Base-by-base conservation (phyloP, 2,329 filamentous ascomycete genomes). In the Alternaria triticina region DNA sequence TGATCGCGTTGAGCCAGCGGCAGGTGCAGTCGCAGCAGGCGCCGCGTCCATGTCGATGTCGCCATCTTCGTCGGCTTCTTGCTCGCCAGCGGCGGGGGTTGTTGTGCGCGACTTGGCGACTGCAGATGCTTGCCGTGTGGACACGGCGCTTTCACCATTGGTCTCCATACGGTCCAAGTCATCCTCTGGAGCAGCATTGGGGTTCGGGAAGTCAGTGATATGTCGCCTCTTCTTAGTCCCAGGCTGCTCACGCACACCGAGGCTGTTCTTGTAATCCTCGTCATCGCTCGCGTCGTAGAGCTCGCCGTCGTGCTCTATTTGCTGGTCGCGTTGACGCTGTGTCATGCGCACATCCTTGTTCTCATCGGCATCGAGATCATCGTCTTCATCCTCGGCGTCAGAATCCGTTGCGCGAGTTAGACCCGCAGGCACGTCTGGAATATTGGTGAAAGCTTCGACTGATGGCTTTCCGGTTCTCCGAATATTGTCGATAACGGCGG, bases 311-410 rank as follows among this genome's bases (percentile, higher is more conserved):
- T 92, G 88, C 57, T 89, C 87, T 25, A 93, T 86, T 52, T 87
- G 89, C 79, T 94, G 90, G 67, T 98, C 95, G 85, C 92, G 94
- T 67, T 90, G 88, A 36, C 92, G 90, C 78, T 96, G 88, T 0
- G 93, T 96, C 80, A 90, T 89, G 25, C 95, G 90, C 59, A 87
- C 87, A 75, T 98, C 95, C 71, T 92, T 91, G 77, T 96, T 94
- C 70, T 92, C 88, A 68, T 97, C 94, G 57, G 93, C 92, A 67
- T 98, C 94, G 1, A 92, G 71, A 69, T 91, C 89, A 64, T 82
- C 89, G 44, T 90, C 81, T 36, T 87, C 84, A 20, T 87, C 89
- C 73, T 91, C 89, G 30, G 86, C 86, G 63, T 91, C 89, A 22
- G 90, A 88, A 56, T 89, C 88, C 78, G 88, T 85, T 6, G 84